Conservation (phyloP, 176 grass and related monocot species). For the Pontederia crassipes region DNA sequence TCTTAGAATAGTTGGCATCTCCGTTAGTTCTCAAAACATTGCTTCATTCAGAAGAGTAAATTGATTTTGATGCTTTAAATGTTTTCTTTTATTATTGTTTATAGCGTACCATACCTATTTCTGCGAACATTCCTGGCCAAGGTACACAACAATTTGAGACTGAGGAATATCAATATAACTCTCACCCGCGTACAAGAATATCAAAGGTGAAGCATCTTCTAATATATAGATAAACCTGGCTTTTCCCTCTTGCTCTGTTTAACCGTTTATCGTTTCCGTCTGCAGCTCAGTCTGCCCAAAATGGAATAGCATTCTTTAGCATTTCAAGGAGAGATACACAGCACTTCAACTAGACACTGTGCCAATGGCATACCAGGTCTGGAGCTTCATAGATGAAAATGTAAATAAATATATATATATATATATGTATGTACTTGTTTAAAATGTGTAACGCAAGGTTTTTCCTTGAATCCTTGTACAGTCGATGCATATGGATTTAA, state of each 20-base stretch:
- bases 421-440: too few species aligned
- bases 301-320: neutral
- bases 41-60: neutral
- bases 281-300: slow-evolving; percentile 18
- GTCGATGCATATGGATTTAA: too few species aligned
- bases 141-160: slow-evolving; percentile 20
- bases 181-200: slow-evolving; percentile 31
- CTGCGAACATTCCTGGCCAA: neutral
- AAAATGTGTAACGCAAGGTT: too few species aligned
- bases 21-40: neutral
- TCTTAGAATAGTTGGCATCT: neutral
- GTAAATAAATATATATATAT: too few species aligned
- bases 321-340: neutral
- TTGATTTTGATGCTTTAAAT: neutral
- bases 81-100: neutral
- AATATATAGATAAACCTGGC: neutral
- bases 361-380: too few species aligned
- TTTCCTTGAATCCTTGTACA: too few species aligned
- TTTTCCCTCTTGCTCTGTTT: neutral
- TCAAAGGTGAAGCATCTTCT: slow-evolving; percentile 46
- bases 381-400: too few species aligned
- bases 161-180: slow-evolving; percentile 42
- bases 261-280: neutral
- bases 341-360: too few species aligned
- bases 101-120: slow-evolving; percentile 7